Percentiles rank a stretch among this genome's conserved stretches.
These are phyloP conservation scores for Miscanthus lutarioriparius DNA, from an alignment of 176 grass and related monocot species.

Conservation along the genomic window DNA sequence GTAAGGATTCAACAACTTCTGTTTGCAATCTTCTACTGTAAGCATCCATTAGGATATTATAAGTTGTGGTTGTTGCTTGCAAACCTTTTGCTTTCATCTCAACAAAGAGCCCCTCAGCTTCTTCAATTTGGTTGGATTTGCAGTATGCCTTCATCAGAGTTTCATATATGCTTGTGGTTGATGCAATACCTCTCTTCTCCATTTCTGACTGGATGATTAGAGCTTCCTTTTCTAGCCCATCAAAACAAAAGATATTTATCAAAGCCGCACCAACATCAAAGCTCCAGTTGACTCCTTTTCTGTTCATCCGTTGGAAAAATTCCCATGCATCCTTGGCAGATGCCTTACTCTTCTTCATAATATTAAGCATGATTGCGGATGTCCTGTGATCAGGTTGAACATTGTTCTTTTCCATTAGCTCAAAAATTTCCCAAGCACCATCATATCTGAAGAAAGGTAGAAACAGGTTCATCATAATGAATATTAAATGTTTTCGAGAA, in stretches of 20 bases:
- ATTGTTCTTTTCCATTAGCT: slow-evolving; percentile 82
- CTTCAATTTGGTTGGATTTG: slow-evolving; percentile 72
- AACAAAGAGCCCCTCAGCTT: slow-evolving; percentile 78
- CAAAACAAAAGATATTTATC: slow-evolving; percentile 73
- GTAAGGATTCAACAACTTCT: slow-evolving; percentile 65
- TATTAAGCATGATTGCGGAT: slow-evolving; percentile 70
- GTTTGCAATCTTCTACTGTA: slow-evolving; percentile 90
- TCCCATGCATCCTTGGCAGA: slow-evolving; percentile 88
- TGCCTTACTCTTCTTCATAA: slow-evolving; percentile 60
- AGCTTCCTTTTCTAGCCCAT: slow-evolving; percentile 79
- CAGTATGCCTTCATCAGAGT: slow-evolving; percentile 63
- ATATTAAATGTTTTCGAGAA: neutral
- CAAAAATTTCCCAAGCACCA: slow-evolving; percentile 72
- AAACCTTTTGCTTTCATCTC: slow-evolving; percentile 81
- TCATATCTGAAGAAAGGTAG: slow-evolving; percentile 54
- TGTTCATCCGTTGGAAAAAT: slow-evolving; percentile 74
- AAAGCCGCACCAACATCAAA: slow-evolving; percentile 59
- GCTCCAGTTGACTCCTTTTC: slow-evolving; percentile 84
- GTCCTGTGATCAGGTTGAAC: slow-evolving; percentile 68
- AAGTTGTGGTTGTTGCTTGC: slow-evolving; percentile 59
- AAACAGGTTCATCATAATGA: slow-evolving; percentile 16
- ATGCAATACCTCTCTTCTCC: slow-evolving; percentile 80
- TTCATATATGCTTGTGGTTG: slow-evolving; percentile 70
- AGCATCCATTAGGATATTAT: slow-evolving; percentile 92
- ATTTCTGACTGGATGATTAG: slow-evolving; percentile 89